These are phyloP conservation scores for Microdochium nivale DNA, from an alignment of 2,329 filamentous ascomycete species.

Conservation along the genomic window DNA sequence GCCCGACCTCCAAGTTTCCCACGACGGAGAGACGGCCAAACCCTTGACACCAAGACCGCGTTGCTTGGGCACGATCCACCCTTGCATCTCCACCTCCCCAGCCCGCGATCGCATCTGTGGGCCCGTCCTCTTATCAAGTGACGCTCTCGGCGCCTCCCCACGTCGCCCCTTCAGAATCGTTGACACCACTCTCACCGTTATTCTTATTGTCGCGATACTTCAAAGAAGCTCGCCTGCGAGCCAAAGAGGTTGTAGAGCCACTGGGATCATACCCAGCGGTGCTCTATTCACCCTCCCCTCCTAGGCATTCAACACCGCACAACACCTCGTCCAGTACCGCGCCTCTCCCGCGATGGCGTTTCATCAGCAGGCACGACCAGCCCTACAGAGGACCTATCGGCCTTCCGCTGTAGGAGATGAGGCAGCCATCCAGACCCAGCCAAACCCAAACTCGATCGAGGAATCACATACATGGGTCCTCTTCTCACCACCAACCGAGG, in stretches of 20 bases:
- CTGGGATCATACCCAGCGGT: not conserved
- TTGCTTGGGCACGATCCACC: not conserved
- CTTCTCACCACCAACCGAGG: slow-evolving; percentile 67
- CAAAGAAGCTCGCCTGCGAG: not conserved
- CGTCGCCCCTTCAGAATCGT: not conserved
- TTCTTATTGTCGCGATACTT: not conserved
- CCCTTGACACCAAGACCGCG: not conserved
- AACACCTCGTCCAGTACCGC: not conserved
- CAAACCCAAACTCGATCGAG: slow-evolving; percentile 36
- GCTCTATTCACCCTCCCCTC: not conserved
- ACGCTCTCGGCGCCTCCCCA: not conserved
- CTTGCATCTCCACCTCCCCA: not conserved
- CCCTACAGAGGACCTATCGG: slow-evolving; percentile 38
- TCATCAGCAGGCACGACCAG: slow-evolving; percentile 48
- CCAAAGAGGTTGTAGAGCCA: not conserved
- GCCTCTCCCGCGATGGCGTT: slow-evolving; percentile 39
- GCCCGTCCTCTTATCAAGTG: not conserved
- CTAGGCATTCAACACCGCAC: not conserved
- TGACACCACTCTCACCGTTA: not conserved
- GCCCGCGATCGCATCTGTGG: not conserved
- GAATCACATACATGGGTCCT: slow-evolving; percentile 93
- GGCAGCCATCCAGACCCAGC: slow-evolving; percentile 22
- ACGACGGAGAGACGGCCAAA: not conserved
- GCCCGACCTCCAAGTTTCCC: not conserved
- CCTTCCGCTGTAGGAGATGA: slow-evolving; percentile 28